A percentile compares a stretch with the other conserved stretches of the same genome.
Conservation (phyloP, 2,329 filamentous ascomycete genomes). For the Exserohilum turcica region DNA sequence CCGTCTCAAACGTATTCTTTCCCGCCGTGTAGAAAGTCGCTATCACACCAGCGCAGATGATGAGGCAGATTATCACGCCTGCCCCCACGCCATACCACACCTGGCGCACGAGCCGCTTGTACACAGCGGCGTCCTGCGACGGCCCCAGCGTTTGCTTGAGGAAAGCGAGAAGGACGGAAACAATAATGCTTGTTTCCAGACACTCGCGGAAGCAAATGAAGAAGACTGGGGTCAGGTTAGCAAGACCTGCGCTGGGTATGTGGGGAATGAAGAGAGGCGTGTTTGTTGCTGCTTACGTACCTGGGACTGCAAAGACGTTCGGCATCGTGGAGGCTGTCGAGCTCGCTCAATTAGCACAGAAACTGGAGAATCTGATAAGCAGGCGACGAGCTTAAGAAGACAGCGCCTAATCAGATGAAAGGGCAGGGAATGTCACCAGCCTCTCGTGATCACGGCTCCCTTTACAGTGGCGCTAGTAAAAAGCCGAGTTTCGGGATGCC, state of each 20-base stretch:
- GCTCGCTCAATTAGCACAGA: neutral
- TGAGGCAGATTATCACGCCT: slow-evolving; percentile 68
- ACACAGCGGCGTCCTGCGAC: slow-evolving; percentile 63
- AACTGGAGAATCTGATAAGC: slow-evolving; percentile 12
- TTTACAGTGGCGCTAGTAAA: slow-evolving; percentile 10
- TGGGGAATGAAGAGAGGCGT: neutral
- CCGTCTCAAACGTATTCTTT: slow-evolving; percentile 66
- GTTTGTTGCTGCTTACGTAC: slow-evolving; percentile 39
- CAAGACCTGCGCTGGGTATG: neutral
- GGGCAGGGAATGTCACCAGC: neutral
- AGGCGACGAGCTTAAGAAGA: slow-evolving; percentile 1
- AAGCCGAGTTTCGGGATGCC: slow-evolving; percentile 18
- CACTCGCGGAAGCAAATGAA: slow-evolving; percentile 89
- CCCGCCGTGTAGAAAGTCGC: slow-evolving; percentile 72
- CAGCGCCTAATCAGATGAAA: slow-evolving; percentile 34
- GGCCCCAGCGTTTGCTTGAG: slow-evolving; percentile 79
- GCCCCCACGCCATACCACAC: slow-evolving; percentile 70
- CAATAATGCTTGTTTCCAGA: slow-evolving; percentile 81
- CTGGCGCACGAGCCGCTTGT: slow-evolving; percentile 71
- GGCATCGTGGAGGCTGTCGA: slow-evolving; percentile 53
- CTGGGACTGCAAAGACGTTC: slow-evolving; percentile 74
- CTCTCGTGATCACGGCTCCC: slow-evolving; percentile 3
- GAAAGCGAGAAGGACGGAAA: slow-evolving; percentile 85
- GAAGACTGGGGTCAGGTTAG: slow-evolving; percentile 62
- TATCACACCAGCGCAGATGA: slow-evolving; percentile 69